phyloP scores from a whole-genome alignment of 306 rosid species.

The Quercus bicolor region DNA sequence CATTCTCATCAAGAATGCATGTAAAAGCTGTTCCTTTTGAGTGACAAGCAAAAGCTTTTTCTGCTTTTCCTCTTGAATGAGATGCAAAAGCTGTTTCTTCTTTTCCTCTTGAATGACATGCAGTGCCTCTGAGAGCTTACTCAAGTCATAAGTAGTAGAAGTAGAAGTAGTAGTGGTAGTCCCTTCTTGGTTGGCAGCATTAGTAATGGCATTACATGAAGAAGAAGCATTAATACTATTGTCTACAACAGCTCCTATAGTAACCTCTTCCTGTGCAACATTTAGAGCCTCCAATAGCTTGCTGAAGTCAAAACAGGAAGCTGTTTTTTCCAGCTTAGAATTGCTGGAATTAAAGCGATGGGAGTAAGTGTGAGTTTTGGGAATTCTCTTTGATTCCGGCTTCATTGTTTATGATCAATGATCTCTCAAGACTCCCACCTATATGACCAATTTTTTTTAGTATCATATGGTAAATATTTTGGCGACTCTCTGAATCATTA shows the following conservation, averaged over 20 bases:
- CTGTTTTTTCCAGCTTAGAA: background rate
- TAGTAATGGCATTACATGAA: too few species aligned
- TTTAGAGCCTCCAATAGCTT: background rate
- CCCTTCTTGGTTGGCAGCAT: too few species aligned
- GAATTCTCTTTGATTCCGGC: background rate
- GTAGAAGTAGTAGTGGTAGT: background rate
- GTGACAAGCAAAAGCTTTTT: too few species aligned
- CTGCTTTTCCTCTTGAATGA: too few species aligned
- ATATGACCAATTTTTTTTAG: too few species aligned
- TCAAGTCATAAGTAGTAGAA: background rate
- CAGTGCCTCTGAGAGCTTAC: background rate
- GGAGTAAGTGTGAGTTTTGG: background rate
- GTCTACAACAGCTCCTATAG: background rate
- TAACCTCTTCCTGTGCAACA: background rate
- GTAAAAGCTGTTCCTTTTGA: too few species aligned
- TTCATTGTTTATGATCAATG: background rate
- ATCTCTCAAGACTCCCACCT: background rate
- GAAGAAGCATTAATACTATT: background rate
- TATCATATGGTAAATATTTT: too few species aligned
- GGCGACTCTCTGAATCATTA: too few species aligned
- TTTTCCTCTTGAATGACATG: background rate
- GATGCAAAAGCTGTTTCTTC: too few species aligned
- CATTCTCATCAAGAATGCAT: too few species aligned
- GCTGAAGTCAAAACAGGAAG: background rate
- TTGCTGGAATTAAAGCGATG: background rate